Evolutionary conservation across 139 green algal species (phyloP), one percentile per base, ranked within the genome.

Genomic region (Pseudopediastrum boryanum): DNA sequence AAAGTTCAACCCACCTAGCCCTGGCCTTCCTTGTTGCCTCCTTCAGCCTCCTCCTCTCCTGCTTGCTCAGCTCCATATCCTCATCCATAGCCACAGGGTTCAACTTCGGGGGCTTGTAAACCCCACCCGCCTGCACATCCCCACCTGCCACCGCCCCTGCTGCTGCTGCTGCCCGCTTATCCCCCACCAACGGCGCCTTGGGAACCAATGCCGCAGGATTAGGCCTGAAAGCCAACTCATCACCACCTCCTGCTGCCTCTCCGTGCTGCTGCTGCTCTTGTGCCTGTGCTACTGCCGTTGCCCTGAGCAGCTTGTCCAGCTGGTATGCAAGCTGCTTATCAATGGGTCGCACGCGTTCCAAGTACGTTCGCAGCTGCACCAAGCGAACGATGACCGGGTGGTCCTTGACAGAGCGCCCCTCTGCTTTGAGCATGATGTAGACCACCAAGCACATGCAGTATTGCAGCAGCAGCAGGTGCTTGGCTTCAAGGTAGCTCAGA

Each of bases 321-420:
- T 99, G 96, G 87, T 98, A 97, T 48, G 94, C 72, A 65, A 99
- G 88, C 81, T 94, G 93, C 85, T 95, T 96, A 83, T 99, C 96
- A 56, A 99, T 97, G 10, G 96, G 96, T 0, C 93, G 86, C 33
- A 97, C 91, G 88, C 97, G 95, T 44, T 96, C 92, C 25, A 99
- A 77, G 83, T 95, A 98, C 2, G 93, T 75, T 0, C 93, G 74
- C 35, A 95, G 84, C 79, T 96, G 85, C 75, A 98, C 86, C 69
- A 98, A 88, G 35, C 84, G 78, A 0, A 51, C 36, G 41, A 98
- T 92, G 19, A 99, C 95, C 0, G 97, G 97, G 88, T 99, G 97
- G 66, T 94, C 90, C 35, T 84, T 81, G 67, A 99, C 94, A 0
- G 89, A 80, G 27, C 83, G 71, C 1, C 96, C 97, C 88, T 99